Evolutionary conservation across 164 flowering plant species (phyloP), one percentile per base, ranked within the genome.

Genomic region (Dillenia suffruticosa): DNA sequence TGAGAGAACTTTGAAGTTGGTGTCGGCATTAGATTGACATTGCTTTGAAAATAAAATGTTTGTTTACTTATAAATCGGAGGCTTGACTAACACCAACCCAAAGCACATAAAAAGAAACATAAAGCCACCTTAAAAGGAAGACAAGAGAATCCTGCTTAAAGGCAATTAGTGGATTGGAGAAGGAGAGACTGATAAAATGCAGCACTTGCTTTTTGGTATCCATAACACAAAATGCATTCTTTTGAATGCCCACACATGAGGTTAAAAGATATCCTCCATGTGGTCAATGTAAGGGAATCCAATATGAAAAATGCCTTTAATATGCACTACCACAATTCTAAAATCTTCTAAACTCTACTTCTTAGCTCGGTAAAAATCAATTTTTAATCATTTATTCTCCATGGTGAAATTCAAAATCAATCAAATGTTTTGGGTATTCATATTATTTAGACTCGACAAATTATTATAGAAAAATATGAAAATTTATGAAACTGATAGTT

Each of bases 221-320:
- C 22, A 15, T 47, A 14, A 49, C 50, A 53, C 26, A 16, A 17
- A 53, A 32, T 32, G 40, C 40, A 32, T 4, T 32, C 40, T 32
- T 32, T 32, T 32, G 40, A 32, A 32, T 5, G n/a, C 40, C 40
- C 40, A 32, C 40, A 32, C 40, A 4, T 32, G 40, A 32, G 40
- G 40, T 9, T 57, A 32, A 57, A 57, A 12, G 59, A 57, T 57
- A 10, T 57, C 62, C 57, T 46, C 14, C 58, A 10, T 58, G 48
- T 51, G 69, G 67, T 65, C 69, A 65, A 66, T 62, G 61, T 65
- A 53, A 62, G 57, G 59, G 70, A 71, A 71, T 71, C 70, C 70
- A 53, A 71, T 63, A 70, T 49, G 40, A 43, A 16, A 46, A 47
- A 9, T 2, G 12, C 17, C 40, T 58, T 49, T 16, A 46, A 59